Conservation (phyloP, 257 asterid species). For the Henckelia pumila region DNA sequence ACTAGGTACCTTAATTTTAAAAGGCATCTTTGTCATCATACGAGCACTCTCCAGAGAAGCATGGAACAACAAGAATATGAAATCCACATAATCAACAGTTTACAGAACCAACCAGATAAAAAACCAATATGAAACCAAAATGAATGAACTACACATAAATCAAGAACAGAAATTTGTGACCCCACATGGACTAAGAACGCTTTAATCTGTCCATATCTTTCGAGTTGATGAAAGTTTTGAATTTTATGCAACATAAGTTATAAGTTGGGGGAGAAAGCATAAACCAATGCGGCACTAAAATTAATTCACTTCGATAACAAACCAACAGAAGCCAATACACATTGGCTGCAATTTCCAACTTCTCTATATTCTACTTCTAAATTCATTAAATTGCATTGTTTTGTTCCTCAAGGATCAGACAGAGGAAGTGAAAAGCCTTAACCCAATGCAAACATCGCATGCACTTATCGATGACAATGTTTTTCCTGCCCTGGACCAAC, state of each 20-base stretch:
- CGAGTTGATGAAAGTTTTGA: background rate
- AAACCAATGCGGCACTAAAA: background rate
- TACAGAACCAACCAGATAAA: background rate
- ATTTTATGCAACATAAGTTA: background rate
- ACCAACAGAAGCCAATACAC: too few relatives aligned
- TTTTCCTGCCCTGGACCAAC: background rate
- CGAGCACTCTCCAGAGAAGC: conserved; percentile 9
- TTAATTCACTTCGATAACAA: background rate
- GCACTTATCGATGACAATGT: background rate
- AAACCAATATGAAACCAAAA: background rate
- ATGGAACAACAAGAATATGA: conserved; percentile 4
- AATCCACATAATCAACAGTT: background rate
- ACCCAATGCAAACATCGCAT: background rate
- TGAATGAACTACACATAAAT: background rate
- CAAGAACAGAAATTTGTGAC: background rate
- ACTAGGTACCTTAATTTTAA: conserved; percentile 50
- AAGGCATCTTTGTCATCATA: conserved; percentile 24
- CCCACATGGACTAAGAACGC: background rate
- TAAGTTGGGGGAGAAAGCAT: background rate
- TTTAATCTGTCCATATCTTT: background rate
- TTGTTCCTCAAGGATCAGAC: too few relatives aligned
- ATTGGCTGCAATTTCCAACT: too few relatives aligned
- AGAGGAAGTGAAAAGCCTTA: too few relatives aligned
- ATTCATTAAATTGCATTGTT: too few relatives aligned
- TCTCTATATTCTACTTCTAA: too few relatives aligned